A percentile compares a stretch with the other conserved stretches of the same genome.
Evolutionary conservation across 2,329 filamentous ascomycete species (phyloP).

Genomic region (Emmonsia crescens): DNA sequence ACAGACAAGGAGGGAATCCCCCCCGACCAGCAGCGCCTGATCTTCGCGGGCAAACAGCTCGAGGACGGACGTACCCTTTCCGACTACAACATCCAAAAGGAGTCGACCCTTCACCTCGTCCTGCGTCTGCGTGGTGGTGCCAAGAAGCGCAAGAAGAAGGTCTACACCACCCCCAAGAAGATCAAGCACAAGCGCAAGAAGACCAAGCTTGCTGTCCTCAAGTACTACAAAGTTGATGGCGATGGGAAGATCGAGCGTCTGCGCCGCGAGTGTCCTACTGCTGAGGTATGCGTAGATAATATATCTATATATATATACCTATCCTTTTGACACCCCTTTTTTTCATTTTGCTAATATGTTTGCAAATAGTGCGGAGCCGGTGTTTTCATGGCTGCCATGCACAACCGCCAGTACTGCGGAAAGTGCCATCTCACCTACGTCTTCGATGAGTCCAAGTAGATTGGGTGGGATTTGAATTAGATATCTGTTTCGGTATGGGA

Average conservation of each 20-base stretch:
- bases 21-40: constrained; percentile 97
- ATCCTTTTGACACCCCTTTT: background rate
- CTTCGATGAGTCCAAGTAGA: constrained; percentile 54
- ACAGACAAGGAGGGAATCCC: constrained; percentile 99
- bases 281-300: constrained; percentile 53
- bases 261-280: constrained; percentile 89
- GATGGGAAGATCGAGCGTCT: constrained; percentile 99
- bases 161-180: constrained; percentile 99
- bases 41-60: constrained; percentile 99
- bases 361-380: constrained; percentile 77
- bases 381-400: constrained; percentile 99
- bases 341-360: constrained; percentile 1
- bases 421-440: constrained; percentile 62
- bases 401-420: constrained; percentile 96
- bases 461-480: background rate
- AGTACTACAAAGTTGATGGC: constrained; percentile 99
- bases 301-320: background rate
- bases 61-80: constrained; percentile 97
- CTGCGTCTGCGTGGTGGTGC: constrained; percentile 95
- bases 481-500: background rate
- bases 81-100: constrained; percentile 99
- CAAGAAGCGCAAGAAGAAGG: constrained; percentile 99
- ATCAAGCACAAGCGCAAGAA: constrained; percentile 99
- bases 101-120: constrained; percentile 95
- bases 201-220: constrained; percentile 99